Percentiles rank a stretch among this genome's conserved stretches.
These are phyloP conservation scores for Nyssa sinensis DNA, from an alignment of 148 eudicot species.

Conservation along the genomic window DNA sequence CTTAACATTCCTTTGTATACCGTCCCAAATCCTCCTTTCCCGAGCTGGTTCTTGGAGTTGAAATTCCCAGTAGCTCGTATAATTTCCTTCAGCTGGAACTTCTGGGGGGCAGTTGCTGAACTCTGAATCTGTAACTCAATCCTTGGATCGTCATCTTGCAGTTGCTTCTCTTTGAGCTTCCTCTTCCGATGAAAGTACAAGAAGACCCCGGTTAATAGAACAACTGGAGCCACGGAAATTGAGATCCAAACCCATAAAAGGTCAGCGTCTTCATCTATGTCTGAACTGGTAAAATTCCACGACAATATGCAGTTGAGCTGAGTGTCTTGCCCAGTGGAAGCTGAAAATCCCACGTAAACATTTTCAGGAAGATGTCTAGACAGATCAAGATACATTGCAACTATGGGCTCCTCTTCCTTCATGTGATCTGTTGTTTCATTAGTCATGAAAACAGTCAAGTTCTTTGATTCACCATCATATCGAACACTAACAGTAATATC, in stretches of 20 bases:
- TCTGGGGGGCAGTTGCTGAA: conserved; percentile 32
- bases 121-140: conserved; percentile 3
- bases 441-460: conserved; percentile 23
- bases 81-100: conserved; percentile 31
- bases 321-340: conserved; percentile 28
- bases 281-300: conserved; percentile 27
- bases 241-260: conserved; percentile 17
- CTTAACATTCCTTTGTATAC: conserved; percentile 31
- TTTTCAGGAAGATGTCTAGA: conserved; percentile 16
- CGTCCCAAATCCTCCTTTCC: conserved; percentile 38
- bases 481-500: conserved; percentile 23
- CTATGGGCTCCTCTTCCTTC: too few species aligned
- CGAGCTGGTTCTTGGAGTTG: conserved; percentile 27
- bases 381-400: conserved; percentile 30
- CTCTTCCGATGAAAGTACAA: conserved; percentile 11
- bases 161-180: conserved; percentile 1
- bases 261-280: background rate
- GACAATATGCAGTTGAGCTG: conserved; percentile 33
- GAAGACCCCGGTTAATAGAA: conserved; percentile 4
- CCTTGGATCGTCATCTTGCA: background rate
- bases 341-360: conserved; percentile 41
- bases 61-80: conserved; percentile 33
- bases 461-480: conserved; percentile 26
- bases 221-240: background rate
- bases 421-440: background rate